phyloP scores from a whole-genome alignment of 2,329 filamentous ascomycete genomes.

The Juglanconis oblonga region DNA sequence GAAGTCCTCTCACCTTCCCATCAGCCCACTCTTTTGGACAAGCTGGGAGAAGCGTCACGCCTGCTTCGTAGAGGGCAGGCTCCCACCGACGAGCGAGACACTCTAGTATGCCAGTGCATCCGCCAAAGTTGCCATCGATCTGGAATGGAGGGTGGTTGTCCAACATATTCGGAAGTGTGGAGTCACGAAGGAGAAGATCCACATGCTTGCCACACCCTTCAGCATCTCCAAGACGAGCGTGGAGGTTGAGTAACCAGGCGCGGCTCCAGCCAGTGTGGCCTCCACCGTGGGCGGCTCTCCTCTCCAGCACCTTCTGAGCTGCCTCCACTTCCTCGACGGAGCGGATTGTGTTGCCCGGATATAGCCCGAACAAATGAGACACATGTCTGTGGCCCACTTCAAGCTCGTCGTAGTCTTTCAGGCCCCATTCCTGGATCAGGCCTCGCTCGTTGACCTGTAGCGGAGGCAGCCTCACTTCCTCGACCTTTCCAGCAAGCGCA shows the following conservation, averaged over 20 bases:
- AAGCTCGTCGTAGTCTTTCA: conserved; percentile 33
- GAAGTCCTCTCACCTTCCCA: conserved; percentile 32
- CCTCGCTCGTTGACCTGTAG: conserved; percentile 32
- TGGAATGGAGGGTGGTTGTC: conserved; percentile 46
- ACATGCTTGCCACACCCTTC: conserved; percentile 36
- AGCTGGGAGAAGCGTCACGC: conserved; percentile 35
- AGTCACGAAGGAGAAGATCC: conserved; percentile 35
- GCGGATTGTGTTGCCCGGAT: conserved; percentile 39
- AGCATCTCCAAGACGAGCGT: conserved; percentile 39
- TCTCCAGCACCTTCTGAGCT: conserved; percentile 27
- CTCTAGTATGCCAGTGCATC: conserved; percentile 43
- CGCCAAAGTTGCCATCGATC: conserved; percentile 50
- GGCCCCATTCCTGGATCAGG: conserved; percentile 39
- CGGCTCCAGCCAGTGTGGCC: conserved; percentile 51
- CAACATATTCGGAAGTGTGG: conserved; percentile 42
- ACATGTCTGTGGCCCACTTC: conserved; percentile 50
- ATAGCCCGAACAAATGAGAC: conserved; percentile 47
- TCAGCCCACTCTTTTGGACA: conserved; percentile 33
- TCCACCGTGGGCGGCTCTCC: conserved; percentile 32
- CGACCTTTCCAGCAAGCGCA: conserved; percentile 19
- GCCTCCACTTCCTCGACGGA: conserved; percentile 25
- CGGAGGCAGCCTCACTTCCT: conserved; percentile 20
- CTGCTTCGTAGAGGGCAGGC: conserved; percentile 19
- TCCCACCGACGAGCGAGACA: conserved; percentile 39
- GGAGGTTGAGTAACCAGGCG: conserved; percentile 48